These are phyloP conservation scores for Smittium mucronatum DNA, from an alignment of 371 early-diverging fungal species.

Conservation along the genomic window DNA sequence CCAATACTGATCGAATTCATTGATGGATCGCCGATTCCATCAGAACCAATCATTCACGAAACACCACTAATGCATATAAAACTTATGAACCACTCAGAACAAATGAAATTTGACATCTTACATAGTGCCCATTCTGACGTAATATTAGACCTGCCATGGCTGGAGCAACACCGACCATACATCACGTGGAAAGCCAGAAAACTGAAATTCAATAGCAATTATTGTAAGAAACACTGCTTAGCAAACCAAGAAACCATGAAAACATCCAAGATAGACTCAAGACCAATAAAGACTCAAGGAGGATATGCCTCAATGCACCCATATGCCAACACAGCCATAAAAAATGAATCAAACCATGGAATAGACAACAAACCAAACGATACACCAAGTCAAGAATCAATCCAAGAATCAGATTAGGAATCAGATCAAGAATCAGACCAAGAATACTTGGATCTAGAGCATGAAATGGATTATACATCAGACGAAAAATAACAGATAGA, in stretches of 20 bases:
- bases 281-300: not conserved
- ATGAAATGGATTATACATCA: too few species aligned
- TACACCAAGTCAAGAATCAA: too few species aligned
- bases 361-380: too few species aligned
- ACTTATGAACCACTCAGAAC: not conserved
- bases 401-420: too few species aligned
- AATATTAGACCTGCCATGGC: not conserved
- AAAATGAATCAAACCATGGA: too few species aligned
- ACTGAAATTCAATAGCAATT: not conserved
- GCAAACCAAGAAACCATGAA: not conserved
- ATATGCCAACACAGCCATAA: too few species aligned
- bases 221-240: not conserved
- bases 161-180: not conserved
- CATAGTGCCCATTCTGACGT: not conserved
- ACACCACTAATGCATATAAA: too few species aligned
- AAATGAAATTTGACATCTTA: not conserved
- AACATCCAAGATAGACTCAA: conserved; percentile 1
- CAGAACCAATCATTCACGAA: not conserved
- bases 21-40: not conserved
- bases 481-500: too few species aligned
- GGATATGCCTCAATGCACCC: not conserved
- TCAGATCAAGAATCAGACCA: too few species aligned
- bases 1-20: not conserved
- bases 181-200: not conserved
- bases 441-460: too few species aligned